Conservation (phyloP, 306 rosid species). For the Dalbergia cultrata region DNA sequence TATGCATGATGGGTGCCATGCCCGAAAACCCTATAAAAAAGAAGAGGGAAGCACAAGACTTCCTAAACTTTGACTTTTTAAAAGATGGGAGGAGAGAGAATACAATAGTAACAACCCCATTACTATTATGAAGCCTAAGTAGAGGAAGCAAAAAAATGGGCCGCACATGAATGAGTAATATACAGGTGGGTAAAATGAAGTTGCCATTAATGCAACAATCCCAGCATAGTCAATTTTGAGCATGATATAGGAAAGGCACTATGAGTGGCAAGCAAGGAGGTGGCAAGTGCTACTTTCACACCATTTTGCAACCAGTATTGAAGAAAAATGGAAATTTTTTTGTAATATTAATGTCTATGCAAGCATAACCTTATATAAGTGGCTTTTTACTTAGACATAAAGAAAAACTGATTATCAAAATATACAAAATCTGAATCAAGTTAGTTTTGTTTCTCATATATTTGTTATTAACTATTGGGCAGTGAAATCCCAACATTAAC, state of each 20-base stretch:
- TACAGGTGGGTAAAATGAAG: slow-evolving; percentile 72
- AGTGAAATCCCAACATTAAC: too few species aligned
- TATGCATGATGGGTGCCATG: slow-evolving; percentile 62
- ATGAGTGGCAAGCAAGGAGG: slow-evolving; percentile 70
- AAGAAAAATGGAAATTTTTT: too few species aligned
- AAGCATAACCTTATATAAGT: neutral
- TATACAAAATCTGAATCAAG: neutral
- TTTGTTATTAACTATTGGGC: too few species aligned
- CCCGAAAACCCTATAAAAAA: slow-evolving; percentile 68
- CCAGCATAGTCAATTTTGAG: slow-evolving; percentile 72
- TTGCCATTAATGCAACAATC: slow-evolving; percentile 64
- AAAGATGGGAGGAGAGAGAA: slow-evolving; percentile 63
- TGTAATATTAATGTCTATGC: too few species aligned
- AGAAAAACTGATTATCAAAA: too few species aligned
- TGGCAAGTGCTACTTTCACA: slow-evolving; percentile 67
- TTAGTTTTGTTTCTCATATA: slow-evolving; percentile 7
- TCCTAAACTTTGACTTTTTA: slow-evolving; percentile 56
- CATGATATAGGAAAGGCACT: slow-evolving; percentile 60
- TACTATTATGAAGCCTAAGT: slow-evolving; percentile 63
- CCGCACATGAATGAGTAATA: slow-evolving; percentile 77
- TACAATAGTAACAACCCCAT: slow-evolving; percentile 55
- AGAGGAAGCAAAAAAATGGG: slow-evolving; percentile 63
- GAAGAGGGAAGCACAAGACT: slow-evolving; percentile 63
- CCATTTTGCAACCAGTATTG: slow-evolving; percentile 47
- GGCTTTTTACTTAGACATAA: neutral